Evolutionary conservation across 2,329 filamentous ascomycete genomes (phyloP).

Genomic region (Neospermospora avenae): DNA sequence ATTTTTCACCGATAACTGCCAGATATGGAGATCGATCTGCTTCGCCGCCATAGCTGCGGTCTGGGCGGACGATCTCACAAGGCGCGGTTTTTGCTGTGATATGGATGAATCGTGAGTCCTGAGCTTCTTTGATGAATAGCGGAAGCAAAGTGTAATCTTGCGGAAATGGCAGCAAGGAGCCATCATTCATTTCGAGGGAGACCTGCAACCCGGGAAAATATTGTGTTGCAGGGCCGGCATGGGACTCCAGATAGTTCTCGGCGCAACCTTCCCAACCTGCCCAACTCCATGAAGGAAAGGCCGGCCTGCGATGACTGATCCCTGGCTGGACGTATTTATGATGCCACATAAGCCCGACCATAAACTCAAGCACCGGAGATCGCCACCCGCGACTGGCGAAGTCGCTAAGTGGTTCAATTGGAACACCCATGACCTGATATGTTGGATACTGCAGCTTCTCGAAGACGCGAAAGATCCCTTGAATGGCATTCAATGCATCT

Average conservation of each 20-base stretch:
- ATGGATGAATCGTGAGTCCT: not conserved
- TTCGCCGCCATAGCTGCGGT: no score
- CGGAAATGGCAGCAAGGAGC: not conserved
- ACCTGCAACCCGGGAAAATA: not conserved
- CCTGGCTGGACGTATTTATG: not conserved
- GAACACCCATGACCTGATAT: conserved; percentile 7
- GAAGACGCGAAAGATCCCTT: conserved; percentile 5
- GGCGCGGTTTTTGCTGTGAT: not conserved
- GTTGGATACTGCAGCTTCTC: not conserved
- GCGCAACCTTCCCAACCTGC: not conserved
- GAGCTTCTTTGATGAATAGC: not conserved
- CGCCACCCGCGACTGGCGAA: not conserved
- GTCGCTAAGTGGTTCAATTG: not conserved
- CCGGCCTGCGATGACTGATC: not conserved
- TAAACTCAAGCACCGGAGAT: not conserved
- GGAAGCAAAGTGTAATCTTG: not conserved
- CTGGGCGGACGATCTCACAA: not conserved
- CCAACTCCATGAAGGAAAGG: conserved; percentile 7
- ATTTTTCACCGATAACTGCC: not conserved
- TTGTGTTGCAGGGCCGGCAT: not conserved
- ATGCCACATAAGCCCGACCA: conserved; percentile 4
- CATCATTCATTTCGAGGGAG: not conserved
- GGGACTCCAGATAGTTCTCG: not conserved
- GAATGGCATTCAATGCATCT: conserved; percentile 9
- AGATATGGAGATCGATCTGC: not conserved